phyloP scores from a whole-genome alignment of 2,329 filamentous ascomycete genomes.

The Aspergillus transmontanensis region DNA sequence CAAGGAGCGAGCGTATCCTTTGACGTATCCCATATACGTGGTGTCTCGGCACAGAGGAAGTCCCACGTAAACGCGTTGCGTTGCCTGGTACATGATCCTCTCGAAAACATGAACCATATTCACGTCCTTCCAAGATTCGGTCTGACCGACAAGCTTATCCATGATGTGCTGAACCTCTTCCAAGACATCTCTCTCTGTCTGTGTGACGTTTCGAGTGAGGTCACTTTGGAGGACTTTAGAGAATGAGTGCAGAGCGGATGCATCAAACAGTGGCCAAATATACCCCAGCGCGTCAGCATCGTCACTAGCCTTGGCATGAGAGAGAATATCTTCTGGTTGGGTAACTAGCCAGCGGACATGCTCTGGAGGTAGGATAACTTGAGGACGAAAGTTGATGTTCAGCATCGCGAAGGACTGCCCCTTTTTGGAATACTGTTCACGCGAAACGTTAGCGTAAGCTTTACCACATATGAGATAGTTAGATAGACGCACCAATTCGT shows the following conservation, averaged over 20 bases:
- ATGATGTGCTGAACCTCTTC: not conserved
- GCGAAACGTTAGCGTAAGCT: not conserved
- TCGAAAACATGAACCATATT: not conserved
- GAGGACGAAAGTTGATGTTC: not conserved
- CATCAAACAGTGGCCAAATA: not conserved
- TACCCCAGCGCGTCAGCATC: not conserved
- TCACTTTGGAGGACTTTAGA: not conserved
- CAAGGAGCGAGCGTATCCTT: not conserved
- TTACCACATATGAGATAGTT: not conserved
- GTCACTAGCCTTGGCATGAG: not conserved
- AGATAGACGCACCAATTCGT: not conserved
- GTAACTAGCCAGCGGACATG: not conserved
- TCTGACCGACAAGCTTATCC: not conserved
- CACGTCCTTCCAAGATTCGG: not conserved
- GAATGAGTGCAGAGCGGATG: not conserved
- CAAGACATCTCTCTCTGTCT: not conserved
- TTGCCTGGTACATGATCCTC: not conserved
- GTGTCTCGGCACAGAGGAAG: not conserved
- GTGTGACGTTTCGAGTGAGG: not conserved
- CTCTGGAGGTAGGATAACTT: not conserved
- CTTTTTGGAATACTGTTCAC: not conserved
- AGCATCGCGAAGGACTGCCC: not conserved
- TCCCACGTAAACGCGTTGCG: not conserved
- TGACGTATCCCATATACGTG: not conserved
- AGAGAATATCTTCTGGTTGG: not conserved